Base-by-base conservation (phyloP, 2,329 filamentous ascomycete species). In the Sporothrix variecibatus region DNA sequence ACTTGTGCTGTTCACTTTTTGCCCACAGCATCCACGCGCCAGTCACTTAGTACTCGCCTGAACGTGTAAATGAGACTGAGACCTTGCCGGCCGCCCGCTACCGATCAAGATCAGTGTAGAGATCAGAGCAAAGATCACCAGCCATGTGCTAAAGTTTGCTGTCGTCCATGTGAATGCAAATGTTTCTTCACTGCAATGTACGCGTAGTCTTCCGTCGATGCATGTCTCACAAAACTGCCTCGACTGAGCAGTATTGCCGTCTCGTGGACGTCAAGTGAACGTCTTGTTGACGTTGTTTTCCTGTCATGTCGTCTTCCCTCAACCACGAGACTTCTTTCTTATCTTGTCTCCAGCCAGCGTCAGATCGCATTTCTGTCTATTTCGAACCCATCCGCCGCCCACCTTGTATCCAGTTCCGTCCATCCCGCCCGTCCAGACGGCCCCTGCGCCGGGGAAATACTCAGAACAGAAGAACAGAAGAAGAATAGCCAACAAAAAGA, bases 21-120 rank as follows among this genome's bases (percentile, higher is more conserved):
- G 8, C 8, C 34, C 2, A 34, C 34, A 8, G 34, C 34, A 34
- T 34, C 34, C n/a, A 43, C 38, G 23, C 62, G 28, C 60, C 60
- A 40, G 60, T 64, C 60, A 60, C 56, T 26, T n/a, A 12, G 2
- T 3, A 17, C 26, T 8, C 38, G 60, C 60, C 5, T 43, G 34
- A 43, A 65, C 34, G 60, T 65, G 60, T 43, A 65, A 46, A 46
- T 46, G 62, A 65, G 62, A 65, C 62, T 46, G 62, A 65, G 62
- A 46, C 62, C 62, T 46, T 65, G 62, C 62, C 62, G 62, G 23
- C 62, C 12, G 17, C 15, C n/a, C n/a, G 0, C 23, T 28, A 12
- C 26, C n/a, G n/a, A 56, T 23, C 51, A n/a, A n/a, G n/a, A n/a
- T n/a, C n/a, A n/a, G n/a, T n/a, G n/a, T n/a, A n/a, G 17, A 56